These are phyloP conservation scores for Raphanus hybrid DNA, from an alignment of 441 rosid genomes.

Conservation along the genomic window DNA sequence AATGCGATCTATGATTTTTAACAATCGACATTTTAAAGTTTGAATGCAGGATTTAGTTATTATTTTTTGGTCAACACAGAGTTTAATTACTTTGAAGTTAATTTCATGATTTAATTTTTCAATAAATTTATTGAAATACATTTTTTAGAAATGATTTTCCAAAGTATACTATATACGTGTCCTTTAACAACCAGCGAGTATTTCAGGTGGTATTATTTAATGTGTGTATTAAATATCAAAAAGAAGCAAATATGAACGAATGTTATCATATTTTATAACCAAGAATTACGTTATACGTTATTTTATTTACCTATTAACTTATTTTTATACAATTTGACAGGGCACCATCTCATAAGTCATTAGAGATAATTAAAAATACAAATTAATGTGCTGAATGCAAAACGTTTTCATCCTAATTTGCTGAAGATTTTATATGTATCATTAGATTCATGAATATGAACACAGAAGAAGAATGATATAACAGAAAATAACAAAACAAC, in stretches of 20 bases:
- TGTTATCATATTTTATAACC: neutral
- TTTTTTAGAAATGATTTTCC: neutral
- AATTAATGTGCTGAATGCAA: neutral
- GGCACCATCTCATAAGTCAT: neutral
- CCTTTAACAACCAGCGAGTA: neutral
- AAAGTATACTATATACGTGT: neutral
- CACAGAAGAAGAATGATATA: neutral
- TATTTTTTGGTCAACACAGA: neutral
- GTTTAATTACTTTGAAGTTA: neutral
- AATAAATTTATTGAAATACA: neutral
- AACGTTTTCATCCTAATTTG: constrained; percentile 2
- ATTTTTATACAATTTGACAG: neutral
- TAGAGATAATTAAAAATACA: neutral
- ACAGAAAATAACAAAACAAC: neutral
- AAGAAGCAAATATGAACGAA: neutral
- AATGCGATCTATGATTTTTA: neutral
- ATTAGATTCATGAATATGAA: neutral
- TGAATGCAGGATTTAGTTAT: neutral
- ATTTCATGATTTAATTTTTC: neutral
- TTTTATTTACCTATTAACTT: neutral
- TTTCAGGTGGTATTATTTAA: neutral
- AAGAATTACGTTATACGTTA: neutral
- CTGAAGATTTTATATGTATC: neutral
- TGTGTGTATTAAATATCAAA: neutral
- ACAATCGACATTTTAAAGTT: neutral